Conservation (phyloP, 2,329 filamentous ascomycete species). For the Fusarium sp. region DNA sequence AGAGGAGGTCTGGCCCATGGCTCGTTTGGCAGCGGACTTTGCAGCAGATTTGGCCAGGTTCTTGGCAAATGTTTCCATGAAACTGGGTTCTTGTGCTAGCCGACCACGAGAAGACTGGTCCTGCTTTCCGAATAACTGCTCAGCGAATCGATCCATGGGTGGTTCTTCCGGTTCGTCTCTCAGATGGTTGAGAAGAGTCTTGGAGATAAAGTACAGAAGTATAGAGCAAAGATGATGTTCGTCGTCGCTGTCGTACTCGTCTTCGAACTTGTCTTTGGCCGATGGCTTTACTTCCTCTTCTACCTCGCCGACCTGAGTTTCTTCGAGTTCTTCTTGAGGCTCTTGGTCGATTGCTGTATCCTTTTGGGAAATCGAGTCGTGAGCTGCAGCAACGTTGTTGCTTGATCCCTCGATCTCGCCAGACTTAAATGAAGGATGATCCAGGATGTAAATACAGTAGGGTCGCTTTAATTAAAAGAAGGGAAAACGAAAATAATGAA, state of each 20-base stretch:
- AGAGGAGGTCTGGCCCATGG: constrained; percentile 31
- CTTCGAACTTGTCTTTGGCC: not conserved
- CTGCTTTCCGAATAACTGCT: constrained; percentile 40
- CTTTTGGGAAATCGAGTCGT: constrained; percentile 17
- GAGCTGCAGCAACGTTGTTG: constrained; percentile 33
- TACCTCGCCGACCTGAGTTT: constrained; percentile 1
- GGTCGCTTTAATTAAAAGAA: not conserved
- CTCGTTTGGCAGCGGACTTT: constrained; percentile 41
- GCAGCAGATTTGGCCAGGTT: constrained; percentile 43
- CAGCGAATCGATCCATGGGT: constrained; percentile 41
- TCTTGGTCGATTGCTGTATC: constrained; percentile 12
- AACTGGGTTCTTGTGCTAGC: constrained; percentile 31
- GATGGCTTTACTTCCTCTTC: constrained; percentile 7
- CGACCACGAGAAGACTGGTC: constrained; percentile 21
- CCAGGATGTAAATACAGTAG: constrained; percentile 20
- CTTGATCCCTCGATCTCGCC: constrained; percentile 26
- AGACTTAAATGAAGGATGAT: constrained; percentile 16
- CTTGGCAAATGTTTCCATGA: constrained; percentile 41
- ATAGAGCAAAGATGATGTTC: constrained; percentile 36
- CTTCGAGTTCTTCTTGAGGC: not conserved
- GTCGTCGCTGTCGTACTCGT: constrained; percentile 36
- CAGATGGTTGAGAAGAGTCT: constrained; percentile 31
- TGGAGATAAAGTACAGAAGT: constrained; percentile 39
- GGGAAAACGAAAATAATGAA: not conserved
- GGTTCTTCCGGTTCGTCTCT: not conserved